A percentile compares a stretch with the other conserved stretches of the same genome.
Evolutionary conservation across 257 asterid species (phyloP).

Genomic region (Salvia miltiorrhiza): DNA sequence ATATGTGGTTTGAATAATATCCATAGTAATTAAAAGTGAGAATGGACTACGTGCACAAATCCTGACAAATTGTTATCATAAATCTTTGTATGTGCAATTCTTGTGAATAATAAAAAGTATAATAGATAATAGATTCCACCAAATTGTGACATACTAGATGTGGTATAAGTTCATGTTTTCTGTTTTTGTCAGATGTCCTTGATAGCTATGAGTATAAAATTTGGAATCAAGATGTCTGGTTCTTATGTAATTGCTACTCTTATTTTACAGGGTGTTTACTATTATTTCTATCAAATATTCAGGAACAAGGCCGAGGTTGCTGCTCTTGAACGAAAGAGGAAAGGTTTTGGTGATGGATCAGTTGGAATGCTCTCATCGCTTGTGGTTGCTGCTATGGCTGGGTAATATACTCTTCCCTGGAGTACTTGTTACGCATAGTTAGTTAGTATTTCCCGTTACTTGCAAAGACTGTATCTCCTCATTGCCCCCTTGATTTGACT

Average conservation of each 20-base stretch:
- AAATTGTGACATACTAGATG: neutral
- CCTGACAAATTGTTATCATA: neutral
- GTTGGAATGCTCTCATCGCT: constrained; percentile 95
- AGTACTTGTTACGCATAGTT: neutral
- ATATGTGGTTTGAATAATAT: neutral
- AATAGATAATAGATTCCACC: neutral
- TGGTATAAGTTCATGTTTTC: neutral
- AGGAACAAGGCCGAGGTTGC: constrained; percentile 77
- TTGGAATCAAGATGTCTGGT: constrained; percentile 23
- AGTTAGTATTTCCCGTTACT: neutral
- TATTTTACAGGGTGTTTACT: constrained; percentile 96
- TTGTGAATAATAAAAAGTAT: neutral
- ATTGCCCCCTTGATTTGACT: neutral
- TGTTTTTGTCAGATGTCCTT: constrained; percentile 7
- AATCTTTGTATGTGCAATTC: neutral
- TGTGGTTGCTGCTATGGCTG: constrained; percentile 84
- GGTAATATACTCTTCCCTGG: constrained; percentile 49
- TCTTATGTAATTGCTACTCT: constrained; percentile 48
- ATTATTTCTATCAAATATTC: constrained; percentile 98
- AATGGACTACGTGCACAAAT: neutral
- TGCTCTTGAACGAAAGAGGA: constrained; percentile 64
- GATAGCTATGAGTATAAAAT: constrained; percentile 18
- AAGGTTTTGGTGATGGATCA: constrained; percentile 88
- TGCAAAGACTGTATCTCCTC: neutral
- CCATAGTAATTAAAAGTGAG: neutral